Conservation (phyloP, 2,329 filamentous ascomycete species). For the Arthrobotrys sinensis region DNA sequence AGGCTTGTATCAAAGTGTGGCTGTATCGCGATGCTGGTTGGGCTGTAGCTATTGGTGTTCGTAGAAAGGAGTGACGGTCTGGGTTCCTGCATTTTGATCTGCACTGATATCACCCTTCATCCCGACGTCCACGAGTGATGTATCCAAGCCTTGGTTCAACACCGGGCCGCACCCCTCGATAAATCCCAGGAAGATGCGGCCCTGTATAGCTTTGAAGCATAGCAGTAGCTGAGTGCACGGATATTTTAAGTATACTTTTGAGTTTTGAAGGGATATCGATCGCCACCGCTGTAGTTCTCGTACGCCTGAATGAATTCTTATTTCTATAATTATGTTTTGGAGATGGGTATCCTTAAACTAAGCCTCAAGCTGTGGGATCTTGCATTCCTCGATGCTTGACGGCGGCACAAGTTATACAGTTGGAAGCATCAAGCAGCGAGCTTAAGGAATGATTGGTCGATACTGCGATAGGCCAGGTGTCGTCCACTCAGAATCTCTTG, state of each 20-base stretch:
- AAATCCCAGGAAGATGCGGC: constrained; percentile 23
- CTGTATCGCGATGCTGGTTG: constrained; percentile 22
- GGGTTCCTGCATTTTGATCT: constrained; percentile 51
- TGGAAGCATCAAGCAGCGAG: background rate
- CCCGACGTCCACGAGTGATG: background rate
- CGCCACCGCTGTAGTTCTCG: too few relatives aligned
- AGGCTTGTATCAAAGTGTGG: constrained; percentile 38
- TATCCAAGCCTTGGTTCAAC: background rate
- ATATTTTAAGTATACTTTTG: background rate
- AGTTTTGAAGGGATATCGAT: background rate
- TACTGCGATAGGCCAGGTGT: too few relatives aligned
- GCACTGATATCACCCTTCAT: constrained; percentile 18
- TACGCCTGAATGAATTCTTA: too few relatives aligned
- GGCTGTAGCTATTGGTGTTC: constrained; percentile 12
- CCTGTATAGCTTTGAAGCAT: constrained; percentile 27
- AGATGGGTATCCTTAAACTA: background rate
- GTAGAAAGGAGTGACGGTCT: constrained; percentile 22
- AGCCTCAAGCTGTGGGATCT: background rate
- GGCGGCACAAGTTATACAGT: background rate
- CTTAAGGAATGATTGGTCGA: background rate
- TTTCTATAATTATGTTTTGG: background rate
- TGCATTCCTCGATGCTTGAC: background rate
- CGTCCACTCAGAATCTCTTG: too few relatives aligned
- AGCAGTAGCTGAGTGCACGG: background rate
- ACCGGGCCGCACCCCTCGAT: constrained; percentile 28